Percentiles rank a stretch among this genome's conserved stretches.
These are phyloP conservation scores for Rhodotorula toruloides DNA, from an alignment of 768 basidiomycete genomes.

Conservation along the genomic window DNA sequence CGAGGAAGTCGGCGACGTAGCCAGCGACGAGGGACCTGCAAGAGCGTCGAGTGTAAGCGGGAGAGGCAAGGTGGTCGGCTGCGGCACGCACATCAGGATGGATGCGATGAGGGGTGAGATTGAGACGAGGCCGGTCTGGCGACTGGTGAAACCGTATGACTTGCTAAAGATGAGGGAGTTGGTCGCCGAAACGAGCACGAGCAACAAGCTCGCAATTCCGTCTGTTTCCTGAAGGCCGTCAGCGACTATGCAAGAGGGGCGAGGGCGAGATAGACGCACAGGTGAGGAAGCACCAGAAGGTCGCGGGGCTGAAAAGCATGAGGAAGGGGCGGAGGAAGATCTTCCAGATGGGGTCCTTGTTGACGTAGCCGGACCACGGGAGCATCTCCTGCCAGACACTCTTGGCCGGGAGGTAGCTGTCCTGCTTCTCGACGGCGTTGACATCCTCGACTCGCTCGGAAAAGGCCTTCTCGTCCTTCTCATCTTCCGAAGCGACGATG, in stretches of 20 bases:
- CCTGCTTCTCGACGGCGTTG: not conserved
- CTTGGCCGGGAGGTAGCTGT: conserved; percentile 9
- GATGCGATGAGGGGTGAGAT: not conserved
- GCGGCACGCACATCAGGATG: conserved; percentile 3
- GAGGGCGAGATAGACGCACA: too few relatives aligned
- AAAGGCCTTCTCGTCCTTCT: conserved; percentile 6
- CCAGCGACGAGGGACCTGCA: not conserved
- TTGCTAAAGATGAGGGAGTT: not conserved
- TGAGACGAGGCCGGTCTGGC: conserved; percentile 3
- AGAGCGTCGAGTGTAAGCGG: too few relatives aligned
- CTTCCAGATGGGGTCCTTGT: conserved; percentile 1
- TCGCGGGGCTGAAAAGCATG: not conserved
- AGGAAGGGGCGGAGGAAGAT: conserved; percentile 11
- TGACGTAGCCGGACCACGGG: conserved; percentile 14
- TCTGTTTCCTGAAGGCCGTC: too few relatives aligned
- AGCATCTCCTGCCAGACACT: conserved; percentile 1
- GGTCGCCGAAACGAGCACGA: not conserved
- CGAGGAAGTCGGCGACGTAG: not conserved
- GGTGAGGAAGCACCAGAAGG: conserved; percentile 2
- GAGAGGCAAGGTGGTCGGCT: not conserved
- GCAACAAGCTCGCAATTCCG: not conserved
- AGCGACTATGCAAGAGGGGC: too few relatives aligned
- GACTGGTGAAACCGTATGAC: not conserved
- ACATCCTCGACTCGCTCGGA: not conserved
- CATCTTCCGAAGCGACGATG: not conserved